Base-by-base conservation (phyloP, 2,329 filamentous ascomycete genomes). In the Cytospora paraplurivora region DNA sequence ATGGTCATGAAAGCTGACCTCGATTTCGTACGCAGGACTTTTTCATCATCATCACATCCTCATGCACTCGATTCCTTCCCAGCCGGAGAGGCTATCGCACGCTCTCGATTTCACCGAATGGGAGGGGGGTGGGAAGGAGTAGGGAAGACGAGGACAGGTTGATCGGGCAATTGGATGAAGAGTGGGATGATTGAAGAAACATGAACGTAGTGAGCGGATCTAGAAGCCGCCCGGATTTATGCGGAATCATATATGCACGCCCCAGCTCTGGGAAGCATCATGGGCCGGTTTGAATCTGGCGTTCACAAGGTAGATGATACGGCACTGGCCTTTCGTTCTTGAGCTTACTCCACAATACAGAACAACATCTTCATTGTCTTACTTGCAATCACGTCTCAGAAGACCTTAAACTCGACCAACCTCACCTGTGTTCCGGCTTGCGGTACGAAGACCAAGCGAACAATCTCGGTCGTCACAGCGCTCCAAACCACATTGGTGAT, bases 151-250 rank as follows among this genome's bases (percentile, higher is more conserved):
- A 98, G 77, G 97, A 98, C 76, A 82, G 93, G 67, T 78, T 98
- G 70, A 98, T 99, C 74, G 94, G 98, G 75, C 92, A 97, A 76
- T 81, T 97, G 65, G 95, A 98, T 72, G 94, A 98, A 75, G 93
- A 97, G 74, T 98, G 94, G 94, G 93, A 97, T 70, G 93, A 97
- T 67, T 88, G 71, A 76, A 57, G 27, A 13, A 11, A 13, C 17
- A 11, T 32, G n/a, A 11, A 38, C 37, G 50, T 15, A 27, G 12
- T 12, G 32, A 34, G 13, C 34, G 32, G 21, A 37, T 58, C 47
- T 10, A 52, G 60, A 27, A 10, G 53, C 5, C 10, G 35, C 44
- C 49, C 38, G 52, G 32, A 53, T 37, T 54, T 27, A 57, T 51
- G 27, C 27, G 27, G 27, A 64, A 19, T 50, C 17, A 58, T 54